A percentile compares a stretch with the other conserved stretches of the same genome.
Evolutionary conservation across 345 rosid species (phyloP).

Genomic region (Passiflora organensis): DNA sequence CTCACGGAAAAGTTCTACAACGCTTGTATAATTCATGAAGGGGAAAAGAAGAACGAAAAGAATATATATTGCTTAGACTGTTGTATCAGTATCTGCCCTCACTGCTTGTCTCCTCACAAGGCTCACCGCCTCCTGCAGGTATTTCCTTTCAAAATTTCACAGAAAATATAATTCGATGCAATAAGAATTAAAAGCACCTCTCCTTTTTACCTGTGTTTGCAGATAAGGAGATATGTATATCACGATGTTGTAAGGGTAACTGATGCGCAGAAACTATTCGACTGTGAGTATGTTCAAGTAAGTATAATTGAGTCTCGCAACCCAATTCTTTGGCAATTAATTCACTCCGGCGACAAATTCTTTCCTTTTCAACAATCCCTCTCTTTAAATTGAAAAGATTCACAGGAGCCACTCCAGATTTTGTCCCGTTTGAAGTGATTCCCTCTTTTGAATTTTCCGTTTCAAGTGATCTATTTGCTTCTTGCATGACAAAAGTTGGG

Average conservation of each 20-base stretch:
- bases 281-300: constrained; percentile 79
- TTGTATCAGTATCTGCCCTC: constrained; percentile 71
- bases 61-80: constrained; percentile 79
- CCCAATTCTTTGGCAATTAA: no score
- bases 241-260: constrained; percentile 66
- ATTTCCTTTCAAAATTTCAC: no score
- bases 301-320: constrained; percentile 7
- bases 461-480: no score
- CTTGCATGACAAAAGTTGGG: no score
- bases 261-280: constrained; percentile 65
- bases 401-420: no score
- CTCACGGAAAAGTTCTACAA: constrained; percentile 73
- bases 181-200: neutral
- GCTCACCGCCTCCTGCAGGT: constrained; percentile 86
- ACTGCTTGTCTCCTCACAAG: constrained; percentile 58
- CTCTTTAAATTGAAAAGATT: no score
- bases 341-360: no score
- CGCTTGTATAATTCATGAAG: constrained; percentile 65
- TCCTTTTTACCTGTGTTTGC: constrained; percentile 12
- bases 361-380: no score
- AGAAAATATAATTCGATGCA: neutral
- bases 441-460: neutral
- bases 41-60: constrained; percentile 69
- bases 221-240: constrained; percentile 89
- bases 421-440: no score